Percentiles rank a stretch among this genome's conserved stretches.
Conservation (phyloP, 148 eudicot species). For the Persicaria tinctoria region DNA sequence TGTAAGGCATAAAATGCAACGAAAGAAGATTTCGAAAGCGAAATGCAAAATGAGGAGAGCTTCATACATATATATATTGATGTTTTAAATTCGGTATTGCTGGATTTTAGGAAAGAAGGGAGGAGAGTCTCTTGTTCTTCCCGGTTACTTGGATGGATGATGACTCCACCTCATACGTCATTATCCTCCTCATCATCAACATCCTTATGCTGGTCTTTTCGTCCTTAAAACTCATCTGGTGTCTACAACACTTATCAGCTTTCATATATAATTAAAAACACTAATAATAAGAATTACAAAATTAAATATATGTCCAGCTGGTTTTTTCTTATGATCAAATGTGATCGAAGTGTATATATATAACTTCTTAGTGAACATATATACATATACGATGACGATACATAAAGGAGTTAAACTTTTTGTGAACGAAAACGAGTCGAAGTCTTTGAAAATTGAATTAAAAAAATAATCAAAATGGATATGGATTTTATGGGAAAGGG, state of each 20-base stretch:
- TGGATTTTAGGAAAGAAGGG: background rate
- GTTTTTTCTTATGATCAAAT: too few relatives aligned
- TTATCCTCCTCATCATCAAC: background rate
- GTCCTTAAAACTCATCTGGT: background rate
- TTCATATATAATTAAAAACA: background rate
- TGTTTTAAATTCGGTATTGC: background rate
- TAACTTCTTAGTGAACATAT: too few relatives aligned
- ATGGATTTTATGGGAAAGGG: constrained; percentile 2
- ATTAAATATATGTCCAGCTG: too few relatives aligned
- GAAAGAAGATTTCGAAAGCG: constrained; percentile 4
- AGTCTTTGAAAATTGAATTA: background rate
- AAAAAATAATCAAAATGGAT: background rate
- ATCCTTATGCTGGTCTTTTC: background rate
- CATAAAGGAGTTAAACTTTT: too few relatives aligned
- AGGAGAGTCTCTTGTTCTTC: constrained; percentile 10
- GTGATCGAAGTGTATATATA: too few relatives aligned
- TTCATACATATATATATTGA: background rate
- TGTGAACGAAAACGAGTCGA: background rate
- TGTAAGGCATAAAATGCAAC: background rate
- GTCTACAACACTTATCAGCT: constrained; percentile 2
- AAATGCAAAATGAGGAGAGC: constrained; percentile 7
- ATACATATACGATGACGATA: too few relatives aligned
- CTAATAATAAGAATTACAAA: background rate
- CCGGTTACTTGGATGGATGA: constrained; percentile 3
- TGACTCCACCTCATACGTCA: constrained; percentile 11